These are phyloP conservation scores for Flaveria linearis DNA, from an alignment of 129 eudicot species.

Conservation along the genomic window DNA sequence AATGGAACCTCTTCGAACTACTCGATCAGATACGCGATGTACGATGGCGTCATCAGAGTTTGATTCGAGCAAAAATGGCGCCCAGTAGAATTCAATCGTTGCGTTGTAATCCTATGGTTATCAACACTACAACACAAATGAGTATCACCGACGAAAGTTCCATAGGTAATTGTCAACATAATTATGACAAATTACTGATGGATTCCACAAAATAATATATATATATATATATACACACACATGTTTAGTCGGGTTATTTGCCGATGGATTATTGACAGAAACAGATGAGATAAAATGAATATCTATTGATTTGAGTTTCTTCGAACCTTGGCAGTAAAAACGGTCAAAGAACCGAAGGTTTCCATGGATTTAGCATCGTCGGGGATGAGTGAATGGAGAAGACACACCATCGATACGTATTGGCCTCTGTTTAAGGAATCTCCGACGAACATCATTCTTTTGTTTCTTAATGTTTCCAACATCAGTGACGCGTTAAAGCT, in stretches of 20 bases:
- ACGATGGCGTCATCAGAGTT: slow-evolving; percentile 77
- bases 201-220: no score
- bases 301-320: neutral
- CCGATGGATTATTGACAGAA: no score
- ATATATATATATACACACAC: no score
- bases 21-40: slow-evolving; percentile 75
- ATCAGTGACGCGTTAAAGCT: slow-evolving; percentile 85
- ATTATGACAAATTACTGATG: no score
- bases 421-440: slow-evolving; percentile 93
- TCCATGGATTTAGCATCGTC: slow-evolving; percentile 76
- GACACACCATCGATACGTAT: slow-evolving; percentile 84
- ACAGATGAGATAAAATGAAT: neutral
- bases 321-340: slow-evolving; percentile 76
- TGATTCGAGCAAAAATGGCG: slow-evolving; percentile 91
- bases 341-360: slow-evolving; percentile 58
- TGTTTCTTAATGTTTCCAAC: slow-evolving; percentile 82
- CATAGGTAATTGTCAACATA: no score
- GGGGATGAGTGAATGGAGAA: slow-evolving; percentile 73
- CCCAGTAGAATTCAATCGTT: slow-evolving; percentile 97
- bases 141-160: neutral
- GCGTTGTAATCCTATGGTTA: slow-evolving; percentile 73
- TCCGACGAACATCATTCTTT: slow-evolving; percentile 91
- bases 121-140: neutral
- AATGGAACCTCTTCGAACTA: slow-evolving; percentile 85
- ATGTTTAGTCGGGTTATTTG: no score